Base-by-base conservation (phyloP, 768 basidiomycete species). In the Lentinula sp. region DNA sequence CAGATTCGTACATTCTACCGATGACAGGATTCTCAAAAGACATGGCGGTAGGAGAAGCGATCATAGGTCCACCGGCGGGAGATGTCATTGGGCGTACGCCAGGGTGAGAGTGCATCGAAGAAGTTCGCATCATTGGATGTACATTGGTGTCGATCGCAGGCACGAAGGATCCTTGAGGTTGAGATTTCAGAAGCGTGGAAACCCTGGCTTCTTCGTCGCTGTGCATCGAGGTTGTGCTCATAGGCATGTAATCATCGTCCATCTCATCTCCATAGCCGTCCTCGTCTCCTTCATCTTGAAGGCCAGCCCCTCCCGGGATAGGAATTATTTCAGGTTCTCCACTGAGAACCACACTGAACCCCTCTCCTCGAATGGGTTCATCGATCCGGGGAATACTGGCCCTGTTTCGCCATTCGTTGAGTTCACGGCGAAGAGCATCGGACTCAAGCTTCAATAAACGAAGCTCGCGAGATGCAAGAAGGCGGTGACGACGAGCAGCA, bases 391-490 rank as follows among this genome's bases (percentile, higher is more conserved):
- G 84, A 60, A 94, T 81, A 36, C 82, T 85, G 23, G 85, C 83
- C 51, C 88, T 85, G 64, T 85, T 84, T 61, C 94, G 88, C 91
- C 95, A 97, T 64, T 95, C 91, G 75, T 98, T 97, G 67, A 98
- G 80, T 72, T 99, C 94, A 53, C 86, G 82, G 56, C 95, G 85
- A 63, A 98, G 85, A 6, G 88, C 87, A 72, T 96, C 93, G 18
- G 90, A 78, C 75, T 98, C 94, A 65, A 80, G 74, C 69, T 90
- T 91, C 68, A 95, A 72, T 55, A 84, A 70, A 55, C 93, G 88
- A 41, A 96, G 81, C 70, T 95, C 91, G 64, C 88, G 84, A 9
- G 91, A 83, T 16, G 93, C 93, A 63, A 94, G 79, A 20, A 88
- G 76, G 55, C 91, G 87, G 69, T 93, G 90, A 49, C 91, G 82